These are phyloP conservation scores for Colletotrichum lini DNA, from an alignment of 2,329 filamentous ascomycete species.

Conservation along the genomic window DNA sequence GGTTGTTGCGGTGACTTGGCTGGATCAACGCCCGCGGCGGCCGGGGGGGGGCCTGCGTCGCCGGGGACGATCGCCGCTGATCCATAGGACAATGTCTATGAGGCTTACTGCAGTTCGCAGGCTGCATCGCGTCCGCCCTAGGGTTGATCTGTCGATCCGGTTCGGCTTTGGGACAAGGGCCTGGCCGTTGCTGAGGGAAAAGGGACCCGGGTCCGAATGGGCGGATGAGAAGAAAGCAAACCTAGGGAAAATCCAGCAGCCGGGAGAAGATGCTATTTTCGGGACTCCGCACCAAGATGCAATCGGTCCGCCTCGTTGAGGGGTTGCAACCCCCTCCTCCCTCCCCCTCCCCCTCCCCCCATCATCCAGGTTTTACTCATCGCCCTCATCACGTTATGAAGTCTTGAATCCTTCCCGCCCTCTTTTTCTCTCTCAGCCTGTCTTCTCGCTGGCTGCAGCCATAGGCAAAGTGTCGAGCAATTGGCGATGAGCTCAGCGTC, in stretches of 20 bases:
- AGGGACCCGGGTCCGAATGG: not conserved
- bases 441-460: not conserved
- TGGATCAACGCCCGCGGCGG: constrained; percentile 12
- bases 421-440: not conserved
- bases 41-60: constrained; percentile 1
- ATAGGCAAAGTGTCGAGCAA: no score
- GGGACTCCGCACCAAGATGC: not conserved
- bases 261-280: constrained; percentile 3
- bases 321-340: not conserved
- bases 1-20: constrained; percentile 1
- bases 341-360: no score
- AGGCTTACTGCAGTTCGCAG: no score
- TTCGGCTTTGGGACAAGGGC: not conserved
- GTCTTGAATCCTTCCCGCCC: not conserved
- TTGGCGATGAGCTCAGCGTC: not conserved
- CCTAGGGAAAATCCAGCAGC: not conserved
- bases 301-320: not conserved
- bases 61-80: constrained; percentile 20
- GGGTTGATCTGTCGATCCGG: constrained; percentile 4
- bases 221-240: not conserved
- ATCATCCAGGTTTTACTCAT: not conserved
- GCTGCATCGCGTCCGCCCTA: not conserved
- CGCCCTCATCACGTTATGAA: not conserved
- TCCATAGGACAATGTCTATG: not conserved
- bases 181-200: not conserved